phyloP scores from a whole-genome alignment of 2,329 filamentous ascomycete genomes.

The Allantophomopsis cytisporea region DNA sequence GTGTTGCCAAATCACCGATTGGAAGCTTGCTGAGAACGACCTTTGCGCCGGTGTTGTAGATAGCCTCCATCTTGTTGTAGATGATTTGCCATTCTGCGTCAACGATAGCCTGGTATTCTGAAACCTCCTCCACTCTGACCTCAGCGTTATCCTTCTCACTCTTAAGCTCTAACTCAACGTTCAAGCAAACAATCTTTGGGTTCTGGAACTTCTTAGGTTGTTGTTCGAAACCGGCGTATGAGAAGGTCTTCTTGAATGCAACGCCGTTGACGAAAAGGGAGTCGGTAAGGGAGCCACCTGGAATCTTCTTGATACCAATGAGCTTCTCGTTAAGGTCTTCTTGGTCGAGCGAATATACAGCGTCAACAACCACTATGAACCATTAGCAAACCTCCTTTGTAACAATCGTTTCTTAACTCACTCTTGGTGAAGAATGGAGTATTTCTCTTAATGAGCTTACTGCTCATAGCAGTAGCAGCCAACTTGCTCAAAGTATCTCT shows the following conservation, averaged over 20 bases:
- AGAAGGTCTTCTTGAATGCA: constrained; percentile 99
- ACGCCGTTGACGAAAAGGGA: constrained; percentile 96
- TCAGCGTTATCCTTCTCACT: constrained; percentile 99
- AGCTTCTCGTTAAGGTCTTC: constrained; percentile 95
- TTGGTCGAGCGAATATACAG: constrained; percentile 89
- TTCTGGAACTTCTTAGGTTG: constrained; percentile 92
- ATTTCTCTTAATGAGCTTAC: constrained; percentile 97
- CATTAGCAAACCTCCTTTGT: constrained; percentile 14
- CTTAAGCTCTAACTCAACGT: constrained; percentile 96
- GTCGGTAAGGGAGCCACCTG: constrained; percentile 88
- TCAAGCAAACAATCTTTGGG: constrained; percentile 93
- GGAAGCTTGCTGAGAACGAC: constrained; percentile 94
- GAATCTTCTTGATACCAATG: constrained; percentile 97
- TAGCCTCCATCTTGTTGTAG: constrained; percentile 95
- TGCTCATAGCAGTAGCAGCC: constrained; percentile 95
- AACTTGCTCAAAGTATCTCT: constrained; percentile 82
- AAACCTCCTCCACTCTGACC: constrained; percentile 94
- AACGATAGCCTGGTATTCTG: constrained; percentile 98
- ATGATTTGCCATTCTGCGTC: constrained; percentile 99
- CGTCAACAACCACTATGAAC: constrained; percentile 81
- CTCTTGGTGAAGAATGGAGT: constrained; percentile 96
- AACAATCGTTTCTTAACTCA: constrained; percentile 27
- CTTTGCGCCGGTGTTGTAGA: constrained; percentile 90
- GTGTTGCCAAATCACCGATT: constrained; percentile 93
- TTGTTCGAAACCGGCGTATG: constrained; percentile 97